A percentile compares a stretch with the other conserved stretches of the same genome.
Evolutionary conservation across 2,329 filamentous ascomycete species (phyloP).

Genomic region (Stachybotrys chlorohalonatus): DNA sequence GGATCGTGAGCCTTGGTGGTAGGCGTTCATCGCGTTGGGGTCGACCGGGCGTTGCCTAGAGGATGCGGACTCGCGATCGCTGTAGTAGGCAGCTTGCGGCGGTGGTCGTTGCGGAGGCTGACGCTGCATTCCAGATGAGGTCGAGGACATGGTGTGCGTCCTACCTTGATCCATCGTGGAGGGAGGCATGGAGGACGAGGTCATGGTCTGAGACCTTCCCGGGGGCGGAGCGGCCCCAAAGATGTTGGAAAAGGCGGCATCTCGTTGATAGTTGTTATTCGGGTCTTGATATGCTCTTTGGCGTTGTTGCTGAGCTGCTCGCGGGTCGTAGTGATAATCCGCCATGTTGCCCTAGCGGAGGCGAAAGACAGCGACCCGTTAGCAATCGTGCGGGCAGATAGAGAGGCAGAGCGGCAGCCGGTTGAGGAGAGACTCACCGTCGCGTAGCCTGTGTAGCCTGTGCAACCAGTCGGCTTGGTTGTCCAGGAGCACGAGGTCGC

Average conservation of each 20-base stretch:
- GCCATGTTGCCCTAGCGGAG: constrained; percentile 33
- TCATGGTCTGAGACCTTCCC: constrained; percentile 94
- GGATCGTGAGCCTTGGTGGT: constrained; percentile 44
- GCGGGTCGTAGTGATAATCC: constrained; percentile 47
- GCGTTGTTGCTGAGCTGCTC: constrained; percentile 26
- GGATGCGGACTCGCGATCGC: constrained; percentile 17
- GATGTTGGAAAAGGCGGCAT: constrained; percentile 93
- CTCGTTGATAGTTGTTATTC: constrained; percentile 59
- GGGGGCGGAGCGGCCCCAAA: constrained; percentile 81
- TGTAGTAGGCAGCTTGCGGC: constrained; percentile 29
- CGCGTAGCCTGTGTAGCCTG: background rate
- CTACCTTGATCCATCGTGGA: constrained; percentile 50
- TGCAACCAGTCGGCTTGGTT: background rate
- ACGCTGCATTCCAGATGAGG: constrained; percentile 45
- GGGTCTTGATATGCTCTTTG: constrained; percentile 40
- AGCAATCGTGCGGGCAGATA: background rate
- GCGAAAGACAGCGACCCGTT: constrained; percentile 2
- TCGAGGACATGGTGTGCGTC: constrained; percentile 68
- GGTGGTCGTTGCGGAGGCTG: constrained; percentile 47
- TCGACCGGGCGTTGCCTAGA: constrained; percentile 20
- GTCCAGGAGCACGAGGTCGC: background rate
- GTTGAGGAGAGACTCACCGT: background rate
- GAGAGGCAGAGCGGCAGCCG: background rate
- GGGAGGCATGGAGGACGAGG: constrained; percentile 56
- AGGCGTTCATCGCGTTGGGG: constrained; percentile 37